A percentile compares a stretch with the other conserved stretches of the same genome.
Evolutionary conservation across 2,329 filamentous ascomycete genomes (phyloP).

Genomic region (Beauveria varroae): DNA sequence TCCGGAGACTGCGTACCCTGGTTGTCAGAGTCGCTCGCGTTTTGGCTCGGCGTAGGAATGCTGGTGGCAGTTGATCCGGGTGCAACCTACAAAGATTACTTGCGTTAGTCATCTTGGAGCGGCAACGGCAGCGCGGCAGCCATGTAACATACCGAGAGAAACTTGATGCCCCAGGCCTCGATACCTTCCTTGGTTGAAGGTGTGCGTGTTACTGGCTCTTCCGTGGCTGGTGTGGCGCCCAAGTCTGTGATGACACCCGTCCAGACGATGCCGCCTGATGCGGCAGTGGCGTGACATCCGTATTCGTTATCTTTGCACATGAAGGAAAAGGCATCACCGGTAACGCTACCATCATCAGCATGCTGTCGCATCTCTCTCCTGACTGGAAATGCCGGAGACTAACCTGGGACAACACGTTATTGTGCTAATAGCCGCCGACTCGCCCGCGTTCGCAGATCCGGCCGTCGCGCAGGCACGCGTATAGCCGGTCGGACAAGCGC

Average conservation of each 20-base stretch:
- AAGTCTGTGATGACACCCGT: conserved; percentile 10
- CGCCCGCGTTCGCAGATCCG: neutral
- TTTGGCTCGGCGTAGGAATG: neutral
- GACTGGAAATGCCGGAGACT: neutral
- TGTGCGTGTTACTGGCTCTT: conserved; percentile 3
- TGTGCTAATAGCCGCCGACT: conserved; percentile 2
- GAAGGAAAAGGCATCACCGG: conserved; percentile 10
- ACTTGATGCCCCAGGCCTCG: conserved; percentile 11
- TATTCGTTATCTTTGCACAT: conserved; percentile 11
- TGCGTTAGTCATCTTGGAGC: neutral
- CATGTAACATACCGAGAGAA: conserved; percentile 4
- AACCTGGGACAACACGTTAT: conserved; percentile 14
- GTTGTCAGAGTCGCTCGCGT: neutral
- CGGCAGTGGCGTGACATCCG: conserved; percentile 8
- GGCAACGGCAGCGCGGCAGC: too few species aligned
- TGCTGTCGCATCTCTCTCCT: neutral
- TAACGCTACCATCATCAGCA: neutral
- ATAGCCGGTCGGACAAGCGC: conserved; percentile 11
- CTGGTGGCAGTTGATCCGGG: neutral
- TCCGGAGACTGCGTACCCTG: neutral
- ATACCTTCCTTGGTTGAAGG: neutral
- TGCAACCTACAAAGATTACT: neutral
- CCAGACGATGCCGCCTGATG: neutral
- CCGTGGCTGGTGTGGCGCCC: neutral
- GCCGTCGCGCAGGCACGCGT: conserved; percentile 13